These are phyloP conservation scores for Boletus rubropictus DNA, from an alignment of 768 basidiomycete genomes.

Conservation along the genomic window DNA sequence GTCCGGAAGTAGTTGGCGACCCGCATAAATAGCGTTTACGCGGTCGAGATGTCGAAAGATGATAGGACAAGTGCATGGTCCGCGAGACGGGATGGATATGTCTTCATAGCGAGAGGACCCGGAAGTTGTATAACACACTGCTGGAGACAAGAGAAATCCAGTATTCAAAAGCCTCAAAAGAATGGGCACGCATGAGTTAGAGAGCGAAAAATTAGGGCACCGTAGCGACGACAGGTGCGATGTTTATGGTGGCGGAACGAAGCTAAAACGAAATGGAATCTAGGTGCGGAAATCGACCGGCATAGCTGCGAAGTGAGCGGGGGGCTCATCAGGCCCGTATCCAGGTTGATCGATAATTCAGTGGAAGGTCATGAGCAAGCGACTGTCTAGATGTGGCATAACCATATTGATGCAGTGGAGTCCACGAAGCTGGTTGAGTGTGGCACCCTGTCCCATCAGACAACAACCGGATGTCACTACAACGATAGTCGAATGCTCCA, in stretches of 20 bases:
- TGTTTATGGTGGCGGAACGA: slow-evolving; percentile 25
- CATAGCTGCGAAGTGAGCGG: not conserved
- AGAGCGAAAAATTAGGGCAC: slow-evolving; percentile 37
- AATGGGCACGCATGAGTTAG: slow-evolving; percentile 33
- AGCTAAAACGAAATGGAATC: slow-evolving; percentile 24
- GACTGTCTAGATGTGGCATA: slow-evolving; percentile 40
- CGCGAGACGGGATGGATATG: slow-evolving; percentile 64
- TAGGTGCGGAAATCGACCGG: slow-evolving; percentile 15
- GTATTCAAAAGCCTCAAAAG: slow-evolving; percentile 34
- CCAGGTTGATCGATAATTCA: slow-evolving; percentile 48
- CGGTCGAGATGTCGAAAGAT: slow-evolving; percentile 26
- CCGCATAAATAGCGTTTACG: slow-evolving; percentile 31
- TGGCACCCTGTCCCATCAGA: slow-evolving; percentile 37
- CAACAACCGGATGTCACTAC: slow-evolving; percentile 41
- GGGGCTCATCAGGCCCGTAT: slow-evolving; percentile 38
- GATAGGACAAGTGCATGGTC: slow-evolving; percentile 32
- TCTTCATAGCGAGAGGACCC: slow-evolving; percentile 38
- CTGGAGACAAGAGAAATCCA: slow-evolving; percentile 25
- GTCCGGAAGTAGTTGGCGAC: slow-evolving; percentile 12
- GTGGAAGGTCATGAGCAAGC: slow-evolving; percentile 38
- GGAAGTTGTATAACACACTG: slow-evolving; percentile 21
- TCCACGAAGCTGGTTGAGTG: slow-evolving; percentile 40
- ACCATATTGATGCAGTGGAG: slow-evolving; percentile 34
- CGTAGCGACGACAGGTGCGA: slow-evolving; percentile 29
- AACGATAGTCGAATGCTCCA: slow-evolving; percentile 48